These are phyloP conservation scores for Phenoliferia sp. DNA, from an alignment of 1,284 basidiomycete species.

Conservation along the genomic window DNA sequence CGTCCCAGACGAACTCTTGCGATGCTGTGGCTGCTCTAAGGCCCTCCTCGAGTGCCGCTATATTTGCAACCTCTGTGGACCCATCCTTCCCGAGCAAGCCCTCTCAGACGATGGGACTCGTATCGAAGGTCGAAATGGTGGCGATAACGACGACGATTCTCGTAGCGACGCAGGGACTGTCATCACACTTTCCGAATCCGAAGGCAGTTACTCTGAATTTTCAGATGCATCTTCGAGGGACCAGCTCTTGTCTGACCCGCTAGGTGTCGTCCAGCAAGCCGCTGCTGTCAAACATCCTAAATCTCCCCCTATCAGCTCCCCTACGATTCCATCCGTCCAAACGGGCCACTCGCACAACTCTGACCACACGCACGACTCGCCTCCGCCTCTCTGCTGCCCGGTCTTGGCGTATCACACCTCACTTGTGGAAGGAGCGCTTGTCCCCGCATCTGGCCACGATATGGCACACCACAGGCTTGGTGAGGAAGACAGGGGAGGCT, in stretches of 20 bases:
- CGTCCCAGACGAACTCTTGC: conserved; percentile 2
- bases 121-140: background rate
- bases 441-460: background rate
- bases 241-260: background rate
- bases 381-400: background rate
- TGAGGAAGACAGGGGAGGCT: background rate
- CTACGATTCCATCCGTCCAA: no score
- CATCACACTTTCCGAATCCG: background rate
- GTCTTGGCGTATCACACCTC: background rate
- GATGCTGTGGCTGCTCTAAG: conserved; percentile 6
- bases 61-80: conserved; percentile 4
- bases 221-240: background rate
- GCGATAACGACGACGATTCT: background rate
- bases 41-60: conserved; percentile 2
- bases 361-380: background rate
- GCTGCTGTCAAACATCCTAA: background rate
- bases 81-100: background rate
- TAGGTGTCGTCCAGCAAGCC: background rate
- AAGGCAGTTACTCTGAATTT: background rate
- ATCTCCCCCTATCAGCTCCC: background rate
- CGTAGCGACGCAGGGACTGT: background rate
- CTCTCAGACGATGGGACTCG: conserved; percentile 4
- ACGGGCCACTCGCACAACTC: background rate
- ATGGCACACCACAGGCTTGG: background rate
- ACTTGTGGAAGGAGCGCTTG: background rate